Conservation (phyloP, 1,139 yeast species). For the Geotrichum phurueaensis region DNA sequence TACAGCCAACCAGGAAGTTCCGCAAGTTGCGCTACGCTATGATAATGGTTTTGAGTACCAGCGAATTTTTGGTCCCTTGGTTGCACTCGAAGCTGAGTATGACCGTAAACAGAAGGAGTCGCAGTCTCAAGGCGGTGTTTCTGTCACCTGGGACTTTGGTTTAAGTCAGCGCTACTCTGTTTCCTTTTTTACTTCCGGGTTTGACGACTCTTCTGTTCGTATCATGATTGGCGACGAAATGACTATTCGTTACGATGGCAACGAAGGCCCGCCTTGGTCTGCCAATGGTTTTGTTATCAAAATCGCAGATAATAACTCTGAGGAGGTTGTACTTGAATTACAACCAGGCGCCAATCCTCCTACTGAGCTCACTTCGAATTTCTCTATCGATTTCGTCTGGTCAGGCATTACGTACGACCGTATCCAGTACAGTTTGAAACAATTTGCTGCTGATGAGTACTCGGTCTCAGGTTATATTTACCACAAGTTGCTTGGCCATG, state of each 20-base stretch:
- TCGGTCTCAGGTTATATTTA: constrained; percentile 74
- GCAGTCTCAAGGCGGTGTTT: constrained; percentile 68
- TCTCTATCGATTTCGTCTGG: constrained; percentile 88
- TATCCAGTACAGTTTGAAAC: constrained; percentile 72
- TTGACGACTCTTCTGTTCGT: constrained; percentile 59
- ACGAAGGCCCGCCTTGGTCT: constrained; percentile 48
- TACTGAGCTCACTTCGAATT: constrained; percentile 57
- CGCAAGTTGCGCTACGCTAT: constrained; percentile 71
- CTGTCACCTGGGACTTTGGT: constrained; percentile 70
- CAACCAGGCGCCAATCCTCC: constrained; percentile 45
- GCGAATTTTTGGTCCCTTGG: constrained; percentile 76
- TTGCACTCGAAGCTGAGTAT: constrained; percentile 73
- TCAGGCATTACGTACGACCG: constrained; percentile 76
- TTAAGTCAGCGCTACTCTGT: constrained; percentile 62
- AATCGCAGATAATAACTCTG: constrained; percentile 62
- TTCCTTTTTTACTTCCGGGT: constrained; percentile 60
- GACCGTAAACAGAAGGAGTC: constrained; percentile 73
- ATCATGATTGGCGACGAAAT: constrained; percentile 88
- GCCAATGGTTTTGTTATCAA: constrained; percentile 66
- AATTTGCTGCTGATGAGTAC: constrained; percentile 65
- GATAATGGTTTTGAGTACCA: constrained; percentile 84
- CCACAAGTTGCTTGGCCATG: constrained; percentile 78
- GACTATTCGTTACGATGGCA: constrained; percentile 40
- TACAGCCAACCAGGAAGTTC: constrained; percentile 54
- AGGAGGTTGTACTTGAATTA: constrained; percentile 70